These are phyloP conservation scores for Solanum virginianum DNA, from an alignment of 257 asterid genomes.

Conservation along the genomic window DNA sequence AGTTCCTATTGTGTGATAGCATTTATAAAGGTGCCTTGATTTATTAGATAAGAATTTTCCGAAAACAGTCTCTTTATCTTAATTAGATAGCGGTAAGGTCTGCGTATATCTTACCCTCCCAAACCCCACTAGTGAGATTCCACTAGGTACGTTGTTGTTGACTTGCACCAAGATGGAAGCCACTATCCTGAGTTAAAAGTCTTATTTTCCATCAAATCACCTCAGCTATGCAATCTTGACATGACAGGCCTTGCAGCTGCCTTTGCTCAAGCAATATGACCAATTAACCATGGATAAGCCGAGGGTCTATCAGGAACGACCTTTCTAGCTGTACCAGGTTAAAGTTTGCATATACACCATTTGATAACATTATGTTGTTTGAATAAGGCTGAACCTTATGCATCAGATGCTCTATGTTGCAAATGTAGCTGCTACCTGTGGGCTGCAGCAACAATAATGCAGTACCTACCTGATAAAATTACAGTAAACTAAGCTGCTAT, in stretches of 20 bases:
- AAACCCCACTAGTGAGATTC: too few species aligned
- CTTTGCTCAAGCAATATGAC: background rate
- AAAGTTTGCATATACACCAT: background rate
- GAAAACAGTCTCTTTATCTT: too few species aligned
- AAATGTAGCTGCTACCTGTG: background rate
- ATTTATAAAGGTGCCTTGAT: background rate
- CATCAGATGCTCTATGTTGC: background rate
- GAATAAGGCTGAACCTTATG: background rate
- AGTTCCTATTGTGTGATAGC: background rate
- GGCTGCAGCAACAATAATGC: background rate
- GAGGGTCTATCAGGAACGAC: too few species aligned
- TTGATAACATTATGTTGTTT: background rate
- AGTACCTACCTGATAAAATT: background rate
- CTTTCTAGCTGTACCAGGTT: background rate
- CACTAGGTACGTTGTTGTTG: background rate
- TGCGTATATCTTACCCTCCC: too few species aligned
- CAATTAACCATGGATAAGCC: background rate
- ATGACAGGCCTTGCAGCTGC: background rate
- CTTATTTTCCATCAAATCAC: background rate
- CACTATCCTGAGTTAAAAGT: background rate
- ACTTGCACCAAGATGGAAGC: background rate
- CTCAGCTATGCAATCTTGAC: background rate
- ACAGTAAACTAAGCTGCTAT: background rate
- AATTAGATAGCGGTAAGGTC: too few species aligned
- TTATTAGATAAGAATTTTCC: too few species aligned